Conservation (phyloP, 352 stramenopile genomes). For the Phytophthora sp. region DNA sequence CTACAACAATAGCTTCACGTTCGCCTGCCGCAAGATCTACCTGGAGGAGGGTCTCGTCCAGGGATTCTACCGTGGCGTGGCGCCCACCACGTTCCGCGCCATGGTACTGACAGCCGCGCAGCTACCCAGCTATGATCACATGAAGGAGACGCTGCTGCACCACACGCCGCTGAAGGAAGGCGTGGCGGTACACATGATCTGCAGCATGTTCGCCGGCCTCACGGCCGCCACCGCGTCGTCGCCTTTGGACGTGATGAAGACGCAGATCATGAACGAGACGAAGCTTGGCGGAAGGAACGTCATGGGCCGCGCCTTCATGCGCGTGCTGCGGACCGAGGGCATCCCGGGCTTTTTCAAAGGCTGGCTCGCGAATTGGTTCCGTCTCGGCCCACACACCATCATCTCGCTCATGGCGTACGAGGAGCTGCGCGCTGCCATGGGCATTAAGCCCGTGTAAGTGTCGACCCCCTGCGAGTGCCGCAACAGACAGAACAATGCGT, state of each 20-base stretch:
- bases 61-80: constrained; percentile 75
- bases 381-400: constrained; percentile 74
- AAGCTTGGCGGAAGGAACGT: constrained; percentile 41
- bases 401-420: constrained; percentile 83
- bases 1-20: constrained; percentile 67
- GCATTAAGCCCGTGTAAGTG: constrained; percentile 59
- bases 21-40: constrained; percentile 72
- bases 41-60: constrained; percentile 61
- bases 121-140: constrained; percentile 81
- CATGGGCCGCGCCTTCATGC: constrained; percentile 59
- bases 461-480: not conserved
- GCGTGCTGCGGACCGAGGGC: constrained; percentile 59
- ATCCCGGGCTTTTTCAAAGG: constrained; percentile 79
- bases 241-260: constrained; percentile 86
- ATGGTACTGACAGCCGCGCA: constrained; percentile 79
- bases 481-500: not conserved
- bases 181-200: constrained; percentile 66
- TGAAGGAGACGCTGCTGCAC: constrained; percentile 73
- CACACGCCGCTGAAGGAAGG: constrained; percentile 58
- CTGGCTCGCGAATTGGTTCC: constrained; percentile 80
- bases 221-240: constrained; percentile 71
- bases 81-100: constrained; percentile 69
- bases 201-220: constrained; percentile 78
- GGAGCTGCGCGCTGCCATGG: constrained; percentile 57
- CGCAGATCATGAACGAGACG: constrained; percentile 83